Conservation (phyloP, 2,329 filamentous ascomycete genomes). For the Parastagonospora avenae region DNA sequence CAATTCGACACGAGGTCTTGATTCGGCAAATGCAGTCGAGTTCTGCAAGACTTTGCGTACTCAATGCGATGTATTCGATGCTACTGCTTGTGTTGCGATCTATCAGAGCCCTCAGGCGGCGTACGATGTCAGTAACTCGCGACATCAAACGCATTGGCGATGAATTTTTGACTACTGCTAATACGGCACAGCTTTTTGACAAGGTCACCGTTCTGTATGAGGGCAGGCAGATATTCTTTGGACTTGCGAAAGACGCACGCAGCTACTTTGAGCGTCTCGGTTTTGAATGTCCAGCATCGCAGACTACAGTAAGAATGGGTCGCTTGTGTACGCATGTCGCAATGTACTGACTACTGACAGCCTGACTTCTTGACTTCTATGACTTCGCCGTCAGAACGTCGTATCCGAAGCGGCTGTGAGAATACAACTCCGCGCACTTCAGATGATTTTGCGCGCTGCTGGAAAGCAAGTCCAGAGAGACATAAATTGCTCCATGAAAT, state of each 20-base stretch:
- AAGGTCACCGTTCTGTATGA: conserved; percentile 75
- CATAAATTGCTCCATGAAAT: conserved; percentile 49
- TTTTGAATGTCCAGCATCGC: conserved; percentile 69
- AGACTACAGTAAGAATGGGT: conserved; percentile 57
- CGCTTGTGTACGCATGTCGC: too few species aligned
- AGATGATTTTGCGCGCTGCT: conserved; percentile 57
- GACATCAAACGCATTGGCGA: background rate
- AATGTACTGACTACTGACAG: too few species aligned
- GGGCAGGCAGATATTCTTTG: conserved; percentile 74
- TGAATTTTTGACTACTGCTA: background rate
- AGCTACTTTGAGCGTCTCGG: conserved; percentile 72
- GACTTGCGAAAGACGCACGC: conserved; percentile 64
- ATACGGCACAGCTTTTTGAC: conserved; percentile 56
- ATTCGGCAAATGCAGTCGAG: conserved; percentile 57
- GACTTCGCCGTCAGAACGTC: conserved; percentile 65
- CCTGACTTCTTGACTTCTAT: conserved; percentile 50
- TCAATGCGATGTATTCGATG: conserved; percentile 55
- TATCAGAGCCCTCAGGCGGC: conserved; percentile 72
- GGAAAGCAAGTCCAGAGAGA: conserved; percentile 47
- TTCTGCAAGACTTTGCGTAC: conserved; percentile 60
- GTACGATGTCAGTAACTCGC: conserved; percentile 56
- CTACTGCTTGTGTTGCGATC: conserved; percentile 49
- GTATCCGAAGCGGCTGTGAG: conserved; percentile 49
- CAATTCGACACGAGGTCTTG: conserved; percentile 44
- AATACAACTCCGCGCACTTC: conserved; percentile 47